Evolutionary conservation across 352 stramenopile genomes (phyloP).

Genomic region (Phytophthora crassamura): DNA sequence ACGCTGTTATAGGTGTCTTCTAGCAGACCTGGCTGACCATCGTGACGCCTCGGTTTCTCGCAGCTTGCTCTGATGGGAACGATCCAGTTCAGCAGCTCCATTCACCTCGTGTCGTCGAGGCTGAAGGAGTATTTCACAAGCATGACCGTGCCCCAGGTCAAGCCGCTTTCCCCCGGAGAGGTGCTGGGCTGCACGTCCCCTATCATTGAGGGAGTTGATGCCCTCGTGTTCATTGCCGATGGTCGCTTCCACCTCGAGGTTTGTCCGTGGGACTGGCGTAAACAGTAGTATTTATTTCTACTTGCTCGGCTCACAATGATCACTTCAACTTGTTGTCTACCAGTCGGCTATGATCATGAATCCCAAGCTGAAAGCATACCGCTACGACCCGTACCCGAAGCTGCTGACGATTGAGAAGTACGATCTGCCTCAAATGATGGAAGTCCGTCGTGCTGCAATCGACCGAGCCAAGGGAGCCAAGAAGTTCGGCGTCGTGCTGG

Average conservation of each 20-base stretch:
- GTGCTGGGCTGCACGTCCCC: constrained; percentile 99
- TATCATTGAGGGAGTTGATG: constrained; percentile 90
- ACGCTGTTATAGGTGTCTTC: too few species aligned
- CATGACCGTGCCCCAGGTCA: constrained; percentile 94
- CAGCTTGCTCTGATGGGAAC: constrained; percentile 94
- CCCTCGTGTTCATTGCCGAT: constrained; percentile 99
- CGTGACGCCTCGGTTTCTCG: too few species aligned
- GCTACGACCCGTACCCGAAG: constrained; percentile 99
- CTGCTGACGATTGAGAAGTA: constrained; percentile 97
- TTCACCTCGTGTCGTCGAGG: constrained; percentile 81
- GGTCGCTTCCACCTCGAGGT: constrained; percentile 99
- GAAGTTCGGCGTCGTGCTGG: constrained; percentile 97
- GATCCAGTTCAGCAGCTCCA: constrained; percentile 95
- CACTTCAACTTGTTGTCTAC: background rate
- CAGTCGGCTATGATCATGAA: constrained; percentile 99
- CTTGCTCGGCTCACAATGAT: background rate
- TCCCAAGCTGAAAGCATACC: constrained; percentile 93
- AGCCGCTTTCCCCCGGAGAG: constrained; percentile 97
- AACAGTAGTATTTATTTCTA: background rate
- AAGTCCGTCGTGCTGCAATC: constrained; percentile 86
- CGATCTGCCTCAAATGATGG: constrained; percentile 96
- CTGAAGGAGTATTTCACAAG: constrained; percentile 86
- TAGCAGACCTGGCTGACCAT: too few species aligned
- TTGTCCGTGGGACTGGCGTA: background rate
- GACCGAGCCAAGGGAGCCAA: constrained; percentile 79